phyloP scores from a whole-genome alignment of 2,329 filamentous ascomycete species.

The Trichoderma asperellum region DNA sequence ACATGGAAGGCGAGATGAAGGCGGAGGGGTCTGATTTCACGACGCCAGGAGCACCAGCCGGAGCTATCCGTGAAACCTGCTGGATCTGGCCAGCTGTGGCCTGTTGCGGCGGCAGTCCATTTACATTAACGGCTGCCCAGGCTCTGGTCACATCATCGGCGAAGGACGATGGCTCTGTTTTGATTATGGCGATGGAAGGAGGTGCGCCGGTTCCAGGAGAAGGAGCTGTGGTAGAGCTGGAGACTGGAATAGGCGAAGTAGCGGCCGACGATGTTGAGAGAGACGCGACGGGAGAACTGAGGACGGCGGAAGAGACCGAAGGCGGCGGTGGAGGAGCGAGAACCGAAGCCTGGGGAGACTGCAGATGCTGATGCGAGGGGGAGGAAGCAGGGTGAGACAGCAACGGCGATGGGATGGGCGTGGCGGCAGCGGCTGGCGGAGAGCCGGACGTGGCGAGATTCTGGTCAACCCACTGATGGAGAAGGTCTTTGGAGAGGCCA shows the following conservation, averaged over 20 bases:
- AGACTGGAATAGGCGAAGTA: conserved; percentile 31
- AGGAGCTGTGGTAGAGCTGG: conserved; percentile 39
- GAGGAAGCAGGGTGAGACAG: conserved; percentile 24
- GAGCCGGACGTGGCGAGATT: conserved; percentile 18
- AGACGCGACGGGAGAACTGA: conserved; percentile 28
- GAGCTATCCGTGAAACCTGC: neutral
- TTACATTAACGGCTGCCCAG: conserved; percentile 24
- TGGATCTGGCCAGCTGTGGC: neutral
- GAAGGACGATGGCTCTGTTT: conserved; percentile 27
- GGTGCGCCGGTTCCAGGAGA: conserved; percentile 17
- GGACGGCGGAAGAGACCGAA: conserved; percentile 31
- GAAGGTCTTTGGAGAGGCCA: conserved; percentile 49
- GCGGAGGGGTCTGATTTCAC: conserved; percentile 35
- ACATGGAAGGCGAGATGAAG: conserved; percentile 44
- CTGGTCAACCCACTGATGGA: conserved; percentile 47
- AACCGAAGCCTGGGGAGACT: conserved; percentile 26
- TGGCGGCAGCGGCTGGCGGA: conserved; percentile 26
- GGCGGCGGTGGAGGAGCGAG: conserved; percentile 39
- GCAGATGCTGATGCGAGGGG: conserved; percentile 31
- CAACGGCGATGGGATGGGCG: conserved; percentile 30
- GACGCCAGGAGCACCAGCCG: neutral
- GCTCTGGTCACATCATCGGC: conserved; percentile 26
- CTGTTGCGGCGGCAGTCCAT: conserved; percentile 15
- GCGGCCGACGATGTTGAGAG: conserved; percentile 30
- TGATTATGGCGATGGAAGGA: conserved; percentile 28